Conservation (phyloP, 805 yeast species). For the Lipomyces chichibuensis region DNA sequence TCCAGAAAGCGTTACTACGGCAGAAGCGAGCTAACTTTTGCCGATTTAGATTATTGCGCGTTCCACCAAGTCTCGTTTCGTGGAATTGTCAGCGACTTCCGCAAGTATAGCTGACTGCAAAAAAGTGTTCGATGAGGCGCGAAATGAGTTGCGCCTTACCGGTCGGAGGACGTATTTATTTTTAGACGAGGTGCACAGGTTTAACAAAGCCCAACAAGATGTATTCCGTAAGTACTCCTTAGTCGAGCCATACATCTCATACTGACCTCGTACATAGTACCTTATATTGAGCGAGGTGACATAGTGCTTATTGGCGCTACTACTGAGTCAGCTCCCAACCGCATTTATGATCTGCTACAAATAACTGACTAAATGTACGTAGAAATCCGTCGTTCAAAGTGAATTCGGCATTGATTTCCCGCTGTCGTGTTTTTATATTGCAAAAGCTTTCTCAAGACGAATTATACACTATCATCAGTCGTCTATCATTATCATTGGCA, state of each 20-base stretch:
- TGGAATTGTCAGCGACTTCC: conserved; percentile 85
- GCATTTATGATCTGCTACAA: conserved; percentile 9
- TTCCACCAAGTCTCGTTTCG: conserved; percentile 58
- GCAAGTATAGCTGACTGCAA: conserved; percentile 69
- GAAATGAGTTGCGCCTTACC: conserved; percentile 51
- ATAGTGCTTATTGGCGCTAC: conserved; percentile 93
- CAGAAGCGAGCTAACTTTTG: not conserved
- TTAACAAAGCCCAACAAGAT: conserved; percentile 86
- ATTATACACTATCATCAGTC: conserved; percentile 54
- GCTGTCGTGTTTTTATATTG: conserved; percentile 80
- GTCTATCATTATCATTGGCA: conserved; percentile 44
- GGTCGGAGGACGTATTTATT: conserved; percentile 69
- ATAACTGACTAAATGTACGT: not conserved
- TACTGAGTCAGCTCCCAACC: conserved; percentile 57
- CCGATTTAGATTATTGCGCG: conserved; percentile 56
- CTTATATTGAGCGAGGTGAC: conserved; percentile 81
- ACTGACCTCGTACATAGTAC: conserved; percentile 46
- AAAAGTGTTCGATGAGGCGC: conserved; percentile 58
- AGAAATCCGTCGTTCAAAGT: conserved; percentile 78
- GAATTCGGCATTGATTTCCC: conserved; percentile 76
- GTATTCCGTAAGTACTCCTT: conserved; percentile 50
- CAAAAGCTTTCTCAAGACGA: conserved; percentile 57
- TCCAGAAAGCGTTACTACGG: not conserved
- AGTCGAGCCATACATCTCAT: not conserved
- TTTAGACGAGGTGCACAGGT: conserved; percentile 91